Evolutionary conservation across 2,329 filamentous ascomycete species (phyloP), one percentile per base, ranked within the genome.

Genomic region (Shiraia bambusicola): DNA sequence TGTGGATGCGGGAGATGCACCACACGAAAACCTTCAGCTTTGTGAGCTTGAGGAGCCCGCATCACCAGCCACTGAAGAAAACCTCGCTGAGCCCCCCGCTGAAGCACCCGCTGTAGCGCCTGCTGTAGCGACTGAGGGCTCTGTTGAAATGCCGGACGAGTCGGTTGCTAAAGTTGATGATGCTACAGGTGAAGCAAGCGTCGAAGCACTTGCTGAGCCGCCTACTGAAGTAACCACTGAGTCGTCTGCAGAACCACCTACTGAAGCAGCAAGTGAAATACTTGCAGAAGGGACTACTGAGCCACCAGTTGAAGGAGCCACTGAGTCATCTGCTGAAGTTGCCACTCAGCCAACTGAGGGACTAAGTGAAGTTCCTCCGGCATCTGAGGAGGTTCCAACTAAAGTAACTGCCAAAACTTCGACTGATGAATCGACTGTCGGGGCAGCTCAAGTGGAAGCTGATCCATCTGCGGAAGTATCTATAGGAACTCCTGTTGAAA

Each of bases 211-310:
- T 9, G 9, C 15, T 6, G 31, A 33, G 7, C 19, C 19, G 8
- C 19, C 19, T 22, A 22, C 16, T 13, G 42, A 42, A 9, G 37
- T 36, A 9, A 28, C 34, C 11, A 13, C 36, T 2, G 15, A 15
- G 9, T 26, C n/a, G n/a, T 37, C 54, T 10, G 42, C 35, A 1
- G 13, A 15, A 6, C 10, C 37, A 16, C 29, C n/a, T 25, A 12
- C 12, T 5, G 49, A 49, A 16, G 10, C 32, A 31, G 11, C 36
- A 32, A 12, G 29, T 15, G 33, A 45, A 34, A 48, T 53, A 28
- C 12, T 25, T 30, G 13, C 25, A 15, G 17, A 19, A 2, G 37
- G 28, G 22, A 22, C 19, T 22, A 22, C 19, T 8, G 19, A 22
- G 8, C 4, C 19, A 22, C 8, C 19, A 4, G 4, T 8, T 22